A percentile compares a stretch with the other conserved stretches of the same genome.
Conservation (phyloP, 1,284 basidiomycete genomes). For the Ustilago crameri region DNA sequence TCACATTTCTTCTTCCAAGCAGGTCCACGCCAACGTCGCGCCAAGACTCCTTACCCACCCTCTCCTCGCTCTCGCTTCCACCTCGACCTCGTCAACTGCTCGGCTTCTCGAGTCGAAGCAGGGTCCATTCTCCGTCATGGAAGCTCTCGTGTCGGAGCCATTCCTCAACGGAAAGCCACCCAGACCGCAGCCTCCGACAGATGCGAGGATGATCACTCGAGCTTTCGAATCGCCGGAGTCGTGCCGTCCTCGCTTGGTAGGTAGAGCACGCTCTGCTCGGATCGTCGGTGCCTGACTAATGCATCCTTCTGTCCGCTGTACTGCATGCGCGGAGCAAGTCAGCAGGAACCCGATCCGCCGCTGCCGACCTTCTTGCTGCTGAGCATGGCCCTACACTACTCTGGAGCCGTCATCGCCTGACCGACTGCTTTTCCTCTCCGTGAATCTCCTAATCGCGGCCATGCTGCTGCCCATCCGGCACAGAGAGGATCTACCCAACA, state of each 20-base stretch:
- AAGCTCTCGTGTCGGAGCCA: conserved; percentile 3
- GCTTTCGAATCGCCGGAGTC: conserved; percentile 5
- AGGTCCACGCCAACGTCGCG: conserved; percentile 2
- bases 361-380: too few relatives aligned
- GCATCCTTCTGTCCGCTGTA: neutral
- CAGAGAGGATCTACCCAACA: too few relatives aligned
- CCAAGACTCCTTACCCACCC: conserved; percentile 10
- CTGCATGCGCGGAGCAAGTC: neutral
- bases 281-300: neutral
- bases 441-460: too few relatives aligned
- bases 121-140: too few relatives aligned
- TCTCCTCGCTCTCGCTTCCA: neutral
- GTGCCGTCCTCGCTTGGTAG: conserved; percentile 6
- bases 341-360: neutral
- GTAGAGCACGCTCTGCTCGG: neutral
- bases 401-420: too few relatives aligned
- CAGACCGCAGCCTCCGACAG: neutral
- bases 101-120: too few relatives aligned
- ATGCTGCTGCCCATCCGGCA: too few relatives aligned
- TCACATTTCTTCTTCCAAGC: conserved; percentile 15
- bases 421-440: too few relatives aligned
- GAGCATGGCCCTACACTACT: too few relatives aligned
- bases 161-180: conserved; percentile 4
- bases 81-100: neutral
- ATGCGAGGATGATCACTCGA: neutral